Conservation (phyloP, 179 eudicot species). For the Carnegiea gigantea region DNA sequence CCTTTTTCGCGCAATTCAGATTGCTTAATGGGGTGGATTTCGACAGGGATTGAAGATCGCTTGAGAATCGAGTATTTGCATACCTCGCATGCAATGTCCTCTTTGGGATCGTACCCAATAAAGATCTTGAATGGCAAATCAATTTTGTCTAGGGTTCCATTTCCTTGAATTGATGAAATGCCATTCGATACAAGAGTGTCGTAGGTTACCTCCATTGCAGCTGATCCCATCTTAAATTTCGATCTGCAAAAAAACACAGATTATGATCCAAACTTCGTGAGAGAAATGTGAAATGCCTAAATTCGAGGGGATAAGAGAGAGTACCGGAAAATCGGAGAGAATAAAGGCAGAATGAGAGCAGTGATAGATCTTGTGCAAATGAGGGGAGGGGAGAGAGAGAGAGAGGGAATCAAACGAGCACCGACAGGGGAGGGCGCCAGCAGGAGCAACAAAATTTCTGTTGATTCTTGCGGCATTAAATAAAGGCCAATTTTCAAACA, state of each 20-base stretch:
- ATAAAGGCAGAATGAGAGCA: constrained; percentile 12
- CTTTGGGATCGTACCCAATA: constrained; percentile 86
- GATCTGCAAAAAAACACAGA: not conserved
- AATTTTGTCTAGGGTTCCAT: constrained; percentile 26
- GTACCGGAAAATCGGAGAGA: constrained; percentile 4
- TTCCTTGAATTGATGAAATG: not conserved
- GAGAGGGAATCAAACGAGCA: not conserved
- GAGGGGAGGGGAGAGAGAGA: not conserved
- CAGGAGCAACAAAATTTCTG: not conserved
- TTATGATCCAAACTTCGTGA: not conserved
- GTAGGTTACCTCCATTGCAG: not conserved
- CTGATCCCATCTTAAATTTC: not conserved
- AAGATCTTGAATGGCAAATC: constrained; percentile 57
- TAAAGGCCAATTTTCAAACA: not conserved
- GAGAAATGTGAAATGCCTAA: not conserved
- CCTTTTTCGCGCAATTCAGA: constrained; percentile 56
- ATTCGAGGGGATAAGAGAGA: not conserved
- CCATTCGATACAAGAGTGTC: not conserved
- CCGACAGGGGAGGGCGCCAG: not conserved
- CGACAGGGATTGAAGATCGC: constrained; percentile 70
- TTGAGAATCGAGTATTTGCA: constrained; percentile 69
- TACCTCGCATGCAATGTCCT: constrained; percentile 78
- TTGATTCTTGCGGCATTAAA: not conserved
- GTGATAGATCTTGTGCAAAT: constrained; percentile 26
- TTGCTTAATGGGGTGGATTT: constrained; percentile 71